Conservation (phyloP, 257 asterid species). For the Lantana camara region DNA sequence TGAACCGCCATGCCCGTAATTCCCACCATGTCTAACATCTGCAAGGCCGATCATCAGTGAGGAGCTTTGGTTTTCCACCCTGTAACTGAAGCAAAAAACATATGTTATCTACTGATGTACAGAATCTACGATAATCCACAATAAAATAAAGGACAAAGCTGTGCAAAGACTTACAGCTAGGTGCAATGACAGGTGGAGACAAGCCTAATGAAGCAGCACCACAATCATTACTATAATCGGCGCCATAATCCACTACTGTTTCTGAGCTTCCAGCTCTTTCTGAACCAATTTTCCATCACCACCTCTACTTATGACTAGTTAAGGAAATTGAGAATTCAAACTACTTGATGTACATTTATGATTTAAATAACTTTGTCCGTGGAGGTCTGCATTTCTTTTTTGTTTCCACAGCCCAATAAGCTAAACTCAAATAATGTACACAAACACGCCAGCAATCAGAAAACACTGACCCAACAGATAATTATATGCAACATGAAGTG, state of each 20-base stretch:
- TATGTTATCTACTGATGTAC: too few relatives aligned
- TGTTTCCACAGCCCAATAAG: too few relatives aligned
- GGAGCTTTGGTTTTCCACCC: conserved; percentile 2
- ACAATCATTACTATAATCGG: conserved; percentile 63
- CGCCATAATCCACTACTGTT: conserved; percentile 92
- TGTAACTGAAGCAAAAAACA: too few relatives aligned
- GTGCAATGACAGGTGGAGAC: conserved; percentile 64
- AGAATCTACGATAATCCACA: too few relatives aligned
- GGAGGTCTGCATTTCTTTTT: too few relatives aligned
- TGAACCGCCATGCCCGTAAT: conserved; percentile 78
- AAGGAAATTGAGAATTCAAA: conserved; percentile 41
- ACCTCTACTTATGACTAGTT: conserved; percentile 80
- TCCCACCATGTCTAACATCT: conserved; percentile 85
- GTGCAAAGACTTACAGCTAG: conserved; percentile 59
- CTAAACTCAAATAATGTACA: too few relatives aligned
- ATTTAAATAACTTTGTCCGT: too few relatives aligned
- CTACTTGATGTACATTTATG: too few relatives aligned
- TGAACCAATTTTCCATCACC: conserved; percentile 97
- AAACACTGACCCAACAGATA: too few relatives aligned
- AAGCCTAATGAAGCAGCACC: conserved; percentile 74
- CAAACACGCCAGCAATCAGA: too few relatives aligned
- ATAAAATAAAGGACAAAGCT: conserved; percentile 1
- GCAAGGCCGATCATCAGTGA: conserved; percentile 15
- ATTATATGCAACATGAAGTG: too few relatives aligned
- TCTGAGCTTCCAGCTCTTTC: conserved; percentile 91